Percentiles rank a stretch among this genome's conserved stretches.
These are phyloP conservation scores for Paecilomyces fulvus DNA, from an alignment of 2,329 filamentous ascomycete species.

Conservation along the genomic window DNA sequence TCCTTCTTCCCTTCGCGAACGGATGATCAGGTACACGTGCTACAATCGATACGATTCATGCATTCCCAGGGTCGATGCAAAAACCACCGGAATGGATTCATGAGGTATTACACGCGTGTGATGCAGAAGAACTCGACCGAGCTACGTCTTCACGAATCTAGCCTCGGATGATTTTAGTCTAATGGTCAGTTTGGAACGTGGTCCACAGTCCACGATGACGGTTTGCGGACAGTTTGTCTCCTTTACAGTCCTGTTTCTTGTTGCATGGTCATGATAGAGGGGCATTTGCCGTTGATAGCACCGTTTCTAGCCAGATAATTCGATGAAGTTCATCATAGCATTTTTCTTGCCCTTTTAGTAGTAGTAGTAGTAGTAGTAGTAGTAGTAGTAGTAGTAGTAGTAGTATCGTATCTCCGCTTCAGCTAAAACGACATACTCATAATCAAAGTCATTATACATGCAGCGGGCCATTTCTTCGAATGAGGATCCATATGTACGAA, in stretches of 20 bases:
- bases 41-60: background rate
- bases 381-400: background rate
- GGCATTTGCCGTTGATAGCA: background rate
- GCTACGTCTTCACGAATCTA: background rate
- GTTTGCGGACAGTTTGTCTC: background rate
- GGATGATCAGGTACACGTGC: background rate
- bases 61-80: background rate
- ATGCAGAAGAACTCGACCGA: background rate
- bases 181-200: background rate
- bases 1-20: background rate
- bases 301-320: background rate
- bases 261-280: background rate
- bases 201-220: background rate
- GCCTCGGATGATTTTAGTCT: background rate
- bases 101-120: background rate
- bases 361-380: background rate
- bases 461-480: background rate
- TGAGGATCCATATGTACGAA: background rate
- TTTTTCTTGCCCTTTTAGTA: background rate
- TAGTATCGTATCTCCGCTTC: too few species aligned
- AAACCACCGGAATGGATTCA: background rate
- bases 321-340: background rate
- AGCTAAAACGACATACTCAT: background rate
- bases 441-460: background rate
- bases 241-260: background rate